Percentiles rank a stretch among this genome's conserved stretches.
These are phyloP conservation scores for Aquilaria sinensis DNA, from an alignment of 345 rosid species.

Conservation along the genomic window DNA sequence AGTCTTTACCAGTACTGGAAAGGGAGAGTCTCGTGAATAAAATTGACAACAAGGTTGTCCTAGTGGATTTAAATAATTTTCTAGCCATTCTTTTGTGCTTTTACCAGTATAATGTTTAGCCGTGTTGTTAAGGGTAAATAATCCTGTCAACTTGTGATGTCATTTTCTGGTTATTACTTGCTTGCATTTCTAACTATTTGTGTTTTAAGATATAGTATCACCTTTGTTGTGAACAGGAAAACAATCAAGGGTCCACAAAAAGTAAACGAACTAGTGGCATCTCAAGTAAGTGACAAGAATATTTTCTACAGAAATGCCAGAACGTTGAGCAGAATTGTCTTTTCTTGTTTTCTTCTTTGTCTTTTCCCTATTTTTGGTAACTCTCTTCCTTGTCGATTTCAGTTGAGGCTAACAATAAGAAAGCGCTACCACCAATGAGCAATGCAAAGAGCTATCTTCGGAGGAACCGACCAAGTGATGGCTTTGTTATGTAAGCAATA, in stretches of 20 bases:
- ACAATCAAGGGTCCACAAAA: constrained; percentile 20
- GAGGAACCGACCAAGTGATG: constrained; percentile 41
- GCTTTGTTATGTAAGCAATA: constrained; percentile 40
- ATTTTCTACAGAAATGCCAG: neutral
- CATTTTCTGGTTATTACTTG: constrained; percentile 1
- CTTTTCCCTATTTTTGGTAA: neutral
- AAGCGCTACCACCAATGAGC: constrained; percentile 27
- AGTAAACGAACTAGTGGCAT: constrained; percentile 15
- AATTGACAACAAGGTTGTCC: constrained; percentile 21
- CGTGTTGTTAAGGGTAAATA: neutral
- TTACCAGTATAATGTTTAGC: neutral
- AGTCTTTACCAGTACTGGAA: constrained; percentile 35
- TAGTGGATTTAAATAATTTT: neutral
- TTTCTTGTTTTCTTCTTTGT: neutral
- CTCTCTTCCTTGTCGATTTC: constrained; percentile 20
- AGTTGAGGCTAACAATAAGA: constrained; percentile 40
- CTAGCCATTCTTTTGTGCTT: neutral
- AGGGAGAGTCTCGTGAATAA: constrained; percentile 23
- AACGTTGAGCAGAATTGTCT: neutral
- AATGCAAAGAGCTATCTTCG: constrained; percentile 26
- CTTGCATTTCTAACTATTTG: neutral
- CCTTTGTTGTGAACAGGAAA: constrained; percentile 23
- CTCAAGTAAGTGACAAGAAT: constrained; percentile 18
- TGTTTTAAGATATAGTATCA: neutral
- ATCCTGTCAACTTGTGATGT: neutral